Conservation (phyloP, 768 basidiomycete genomes). For the Multifurca ochricompacta region DNA sequence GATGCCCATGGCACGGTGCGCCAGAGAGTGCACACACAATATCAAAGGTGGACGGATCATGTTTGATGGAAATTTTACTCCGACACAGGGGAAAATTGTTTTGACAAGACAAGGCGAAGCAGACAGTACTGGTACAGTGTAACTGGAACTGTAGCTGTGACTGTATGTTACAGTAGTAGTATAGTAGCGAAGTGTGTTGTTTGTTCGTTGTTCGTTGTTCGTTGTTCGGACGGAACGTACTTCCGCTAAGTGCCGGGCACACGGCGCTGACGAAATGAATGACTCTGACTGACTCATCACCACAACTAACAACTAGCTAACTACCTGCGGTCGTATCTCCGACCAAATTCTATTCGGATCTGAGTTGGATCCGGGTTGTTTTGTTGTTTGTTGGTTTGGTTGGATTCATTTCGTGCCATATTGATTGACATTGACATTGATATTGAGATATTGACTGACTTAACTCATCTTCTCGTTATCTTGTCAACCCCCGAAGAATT, state of each 20-base stretch:
- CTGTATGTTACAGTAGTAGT: not conserved
- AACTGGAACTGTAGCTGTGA: not conserved
- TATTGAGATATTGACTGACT: not conserved
- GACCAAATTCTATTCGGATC: not conserved
- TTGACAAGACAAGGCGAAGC: slow-evolving; percentile 7
- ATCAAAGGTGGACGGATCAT: not conserved
- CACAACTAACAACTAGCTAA: not conserved
- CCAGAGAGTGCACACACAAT: not conserved
- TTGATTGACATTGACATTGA: too few relatives aligned
- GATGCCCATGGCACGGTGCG: not conserved
- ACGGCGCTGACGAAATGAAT: slow-evolving; percentile 1
- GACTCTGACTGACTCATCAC: not conserved
- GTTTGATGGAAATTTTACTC: not conserved
- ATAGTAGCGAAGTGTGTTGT: too few relatives aligned
- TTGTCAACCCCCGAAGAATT: too few relatives aligned
- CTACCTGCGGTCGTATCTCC: not conserved
- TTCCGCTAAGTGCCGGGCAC: not conserved
- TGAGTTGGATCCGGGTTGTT: slow-evolving; percentile 1
- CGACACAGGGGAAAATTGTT: not conserved
- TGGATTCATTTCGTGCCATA: not conserved
- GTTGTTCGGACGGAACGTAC: slow-evolving; percentile 12
- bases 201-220: too few relatives aligned
- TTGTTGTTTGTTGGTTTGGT: too few relatives aligned
- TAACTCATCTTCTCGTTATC: not conserved
- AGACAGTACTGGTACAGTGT: not conserved